These are phyloP conservation scores for Lentithecium fluviatile DNA, from an alignment of 495 filamentous ascomycete species.

Conservation along the genomic window DNA sequence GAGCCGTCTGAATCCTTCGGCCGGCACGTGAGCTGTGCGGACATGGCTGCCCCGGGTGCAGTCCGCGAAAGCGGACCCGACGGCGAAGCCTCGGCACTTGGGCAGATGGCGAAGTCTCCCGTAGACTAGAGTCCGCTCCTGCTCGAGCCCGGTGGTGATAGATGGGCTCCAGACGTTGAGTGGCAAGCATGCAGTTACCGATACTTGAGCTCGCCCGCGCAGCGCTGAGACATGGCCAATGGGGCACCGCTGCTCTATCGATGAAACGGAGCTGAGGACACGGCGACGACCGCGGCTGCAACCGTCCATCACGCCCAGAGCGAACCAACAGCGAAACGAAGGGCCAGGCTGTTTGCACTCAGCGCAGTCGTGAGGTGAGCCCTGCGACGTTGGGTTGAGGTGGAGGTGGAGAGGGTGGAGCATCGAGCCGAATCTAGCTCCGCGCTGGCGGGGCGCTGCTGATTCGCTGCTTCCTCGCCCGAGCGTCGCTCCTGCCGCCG, in stretches of 20 bases:
- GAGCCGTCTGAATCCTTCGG: conserved; percentile 19
- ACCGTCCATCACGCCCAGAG: neutral
- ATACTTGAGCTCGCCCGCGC: conserved; percentile 6
- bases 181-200: conserved; percentile 15
- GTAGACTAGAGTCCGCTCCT: no score
- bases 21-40: conserved; percentile 9
- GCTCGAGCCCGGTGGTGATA: conserved; percentile 7
- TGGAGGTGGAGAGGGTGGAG: neutral
- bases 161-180: conserved; percentile 5
- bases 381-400: neutral
- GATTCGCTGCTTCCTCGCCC: neutral
- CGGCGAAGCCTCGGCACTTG: neutral
- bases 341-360: neutral
- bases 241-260: neutral
- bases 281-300: conserved; percentile 6
- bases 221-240: conserved; percentile 33
- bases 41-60: neutral
- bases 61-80: neutral
- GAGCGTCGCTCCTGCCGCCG: neutral
- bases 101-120: conserved; percentile 13
- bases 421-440: neutral
- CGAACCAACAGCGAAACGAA: neutral
- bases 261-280: conserved; percentile 23
- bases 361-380: neutral
- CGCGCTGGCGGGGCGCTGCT: neutral